Base-by-base conservation (phyloP, 345 rosid genomes). In the Eucalyptus sp. region DNA sequence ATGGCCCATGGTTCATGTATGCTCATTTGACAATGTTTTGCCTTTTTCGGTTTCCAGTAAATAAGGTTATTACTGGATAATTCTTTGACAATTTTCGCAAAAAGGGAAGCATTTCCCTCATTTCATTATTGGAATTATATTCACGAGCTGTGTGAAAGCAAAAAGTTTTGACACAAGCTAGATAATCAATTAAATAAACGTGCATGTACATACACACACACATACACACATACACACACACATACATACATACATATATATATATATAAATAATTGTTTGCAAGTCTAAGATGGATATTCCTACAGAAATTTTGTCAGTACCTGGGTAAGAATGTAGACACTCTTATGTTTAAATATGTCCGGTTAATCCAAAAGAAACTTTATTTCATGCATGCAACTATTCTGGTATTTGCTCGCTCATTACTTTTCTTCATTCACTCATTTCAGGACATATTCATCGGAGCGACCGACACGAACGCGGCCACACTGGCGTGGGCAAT, bases 401-500 rank as follows among this genome's bases (percentile, higher is more conserved):
- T 37, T 71, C 81, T 37, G 48, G 48, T 76, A 20, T 76, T 24
- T 76, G 27, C n/a, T 50, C 71, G 64, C 54, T 10, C 27, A 6
- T 46, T 29, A 51, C 56, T 27, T 86, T 31, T 51, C 62, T 50
- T 31, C 25, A 14, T 17, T 86, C 25, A 41, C 66, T 85, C 25
- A 46, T 41, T 31, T 50, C 89, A 92, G 94, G 80, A 94, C 84
- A 87, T 93, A 86, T 90, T 94, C 62, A 7, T 93, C 4, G 97
- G 64, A 24, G 95, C 94, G 49, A 93, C 93, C 43, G 94, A 92
- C 48, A 91, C 95, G 4, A 88, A 90, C 5, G 92, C 93, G 4
- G 87, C 92, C 7, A 84, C 94, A 3, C 86, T 92, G 86, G 89
- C 84, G n/a, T 96, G 96, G 95, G 90, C 93, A 2, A 94, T 95